Evolutionary conservation across 2,329 filamentous ascomycete genomes (phyloP), one percentile per base, ranked within the genome.

Genomic region (Purpureocillium lavendulum): DNA sequence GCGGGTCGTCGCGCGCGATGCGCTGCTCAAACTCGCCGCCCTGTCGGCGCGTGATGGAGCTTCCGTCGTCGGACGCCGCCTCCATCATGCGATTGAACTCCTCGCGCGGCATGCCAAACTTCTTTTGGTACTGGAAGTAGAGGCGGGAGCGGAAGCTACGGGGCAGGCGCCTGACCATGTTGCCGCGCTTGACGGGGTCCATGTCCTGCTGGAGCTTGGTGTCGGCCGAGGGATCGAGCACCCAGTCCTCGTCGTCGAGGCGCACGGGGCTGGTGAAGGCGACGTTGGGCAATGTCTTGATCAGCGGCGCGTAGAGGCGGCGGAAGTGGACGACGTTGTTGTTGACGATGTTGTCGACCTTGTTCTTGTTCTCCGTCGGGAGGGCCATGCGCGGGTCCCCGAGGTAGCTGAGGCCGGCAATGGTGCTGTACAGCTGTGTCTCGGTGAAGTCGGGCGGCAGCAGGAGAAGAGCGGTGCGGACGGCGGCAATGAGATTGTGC

Each of bases 351-450:
- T 97, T 97, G 52, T 77, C 74, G 15, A 98, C 87, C 63, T 98
- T 98, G 55, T 80, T 80, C 26, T 87, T 88, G 56, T 97, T 87
- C 60, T 98, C 92, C 1, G 87, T 87, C 2, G 86, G 84, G 32
- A 96, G 73, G 2, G 80, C 71, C 92, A 98, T 98, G 47, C 92
- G 85, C n/a, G 89, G 87, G 56, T 98, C 92, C 28, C 92, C 92
- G 49, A 94, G 78, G 60, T 98, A 98, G 55, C 86, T 94, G 48
- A 98, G 82, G 16, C 86, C 84, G 1, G 92, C 84, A 45, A 98
- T 96, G 15, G 87, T 92, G 50, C 78, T 83, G 63, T 96, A 98
- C 2, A 98, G 70, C 49, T 96, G 74, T 43, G 80, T 77, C 56
- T 98, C 92, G 18, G 83, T 89, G 59, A 98, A 98, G 3, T 75